Conservation (phyloP, 2,329 filamentous ascomycete species). For the Phyllosticta citrichinensis region DNA sequence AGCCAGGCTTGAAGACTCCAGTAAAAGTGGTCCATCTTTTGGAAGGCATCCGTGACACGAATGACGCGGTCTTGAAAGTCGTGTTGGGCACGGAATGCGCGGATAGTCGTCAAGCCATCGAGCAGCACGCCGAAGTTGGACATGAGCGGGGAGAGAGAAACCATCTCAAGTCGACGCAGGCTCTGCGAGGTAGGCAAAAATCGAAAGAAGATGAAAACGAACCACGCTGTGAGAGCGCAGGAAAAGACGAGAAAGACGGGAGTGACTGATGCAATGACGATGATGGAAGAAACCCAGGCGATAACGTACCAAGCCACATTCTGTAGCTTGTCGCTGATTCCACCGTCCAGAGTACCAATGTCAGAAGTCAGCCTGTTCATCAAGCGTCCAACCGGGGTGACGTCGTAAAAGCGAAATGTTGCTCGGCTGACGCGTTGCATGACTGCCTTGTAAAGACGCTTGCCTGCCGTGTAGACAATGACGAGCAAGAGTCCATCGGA, state of each 20-base stretch:
- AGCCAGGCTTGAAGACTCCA: slow-evolving; percentile 84
- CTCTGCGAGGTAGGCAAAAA: slow-evolving; percentile 80
- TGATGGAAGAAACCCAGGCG: slow-evolving; percentile 60
- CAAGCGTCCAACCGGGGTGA: slow-evolving; percentile 75
- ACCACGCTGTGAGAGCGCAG: slow-evolving; percentile 53
- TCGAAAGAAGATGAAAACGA: slow-evolving; percentile 62
- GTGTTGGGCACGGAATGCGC: slow-evolving; percentile 64
- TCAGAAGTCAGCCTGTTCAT: slow-evolving; percentile 91
- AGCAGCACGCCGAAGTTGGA: slow-evolving; percentile 86
- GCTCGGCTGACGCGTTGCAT: slow-evolving; percentile 66
- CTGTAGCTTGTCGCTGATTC: slow-evolving; percentile 67
- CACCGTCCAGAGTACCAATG: slow-evolving; percentile 79
- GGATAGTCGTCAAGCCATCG: slow-evolving; percentile 80
- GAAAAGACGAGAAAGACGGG: slow-evolving; percentile 68
- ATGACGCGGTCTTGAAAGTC: slow-evolving; percentile 76
- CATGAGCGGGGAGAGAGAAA: slow-evolving; percentile 77
- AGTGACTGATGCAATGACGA: slow-evolving; percentile 71
- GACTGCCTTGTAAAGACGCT: slow-evolving; percentile 61
- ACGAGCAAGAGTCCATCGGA: slow-evolving; percentile 59
- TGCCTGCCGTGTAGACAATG: slow-evolving; percentile 72
- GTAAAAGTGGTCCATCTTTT: slow-evolving; percentile 94
- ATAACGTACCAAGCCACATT: slow-evolving; percentile 60
- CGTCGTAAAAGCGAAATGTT: slow-evolving; percentile 84
- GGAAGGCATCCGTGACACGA: slow-evolving; percentile 73
- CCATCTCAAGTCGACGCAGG: slow-evolving; percentile 76